Evolutionary conservation across 805 yeast genomes (phyloP).

Genomic region (Kodamaea leandrae): DNA sequence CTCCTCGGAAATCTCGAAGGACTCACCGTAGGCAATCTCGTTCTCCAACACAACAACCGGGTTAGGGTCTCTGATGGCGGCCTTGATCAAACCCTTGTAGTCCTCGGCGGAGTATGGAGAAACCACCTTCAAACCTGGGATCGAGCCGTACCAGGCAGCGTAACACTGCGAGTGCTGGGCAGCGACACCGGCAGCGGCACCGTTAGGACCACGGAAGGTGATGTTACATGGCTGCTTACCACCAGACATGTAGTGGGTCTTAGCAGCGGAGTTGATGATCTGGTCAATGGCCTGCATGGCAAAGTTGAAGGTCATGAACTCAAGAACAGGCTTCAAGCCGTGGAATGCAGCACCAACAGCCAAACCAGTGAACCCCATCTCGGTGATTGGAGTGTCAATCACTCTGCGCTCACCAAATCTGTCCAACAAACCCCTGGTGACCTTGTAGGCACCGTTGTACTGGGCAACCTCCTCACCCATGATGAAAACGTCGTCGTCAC

Average conservation of each 20-base stretch:
- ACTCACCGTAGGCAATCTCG: slow-evolving; percentile 90
- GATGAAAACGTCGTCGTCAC: slow-evolving; percentile 88
- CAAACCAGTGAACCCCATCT: slow-evolving; percentile 96
- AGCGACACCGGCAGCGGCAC: slow-evolving; percentile 99
- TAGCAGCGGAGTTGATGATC: slow-evolving; percentile 97
- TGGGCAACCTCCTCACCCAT: slow-evolving; percentile 99
- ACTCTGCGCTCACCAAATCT: slow-evolving; percentile 93
- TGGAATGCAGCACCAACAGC: slow-evolving; percentile 96
- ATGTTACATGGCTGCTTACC: slow-evolving; percentile 97
- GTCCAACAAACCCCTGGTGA: slow-evolving; percentile 92
- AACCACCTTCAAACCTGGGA: slow-evolving; percentile 96
- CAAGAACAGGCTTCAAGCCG: slow-evolving; percentile 94
- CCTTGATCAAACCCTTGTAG: slow-evolving; percentile 91
- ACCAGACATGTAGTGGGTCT: slow-evolving; percentile 98
- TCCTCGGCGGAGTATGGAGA: slow-evolving; percentile 96
- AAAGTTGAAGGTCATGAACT: slow-evolving; percentile 98
- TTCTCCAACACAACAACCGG: slow-evolving; percentile 95
- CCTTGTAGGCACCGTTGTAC: slow-evolving; percentile 98
- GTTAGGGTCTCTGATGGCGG: slow-evolving; percentile 97
- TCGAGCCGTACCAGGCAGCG: slow-evolving; percentile 96
- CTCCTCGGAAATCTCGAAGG: slow-evolving; percentile 87
- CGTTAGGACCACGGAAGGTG: slow-evolving; percentile 98
- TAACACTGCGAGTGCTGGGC: slow-evolving; percentile 99
- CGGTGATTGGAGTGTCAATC: slow-evolving; percentile 96
- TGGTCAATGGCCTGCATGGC: slow-evolving; percentile 99